A percentile compares a stretch with the other conserved stretches of the same genome.
Evolutionary conservation across 179 eudicot species (phyloP).

Genomic region (Beta lomatogona): DNA sequence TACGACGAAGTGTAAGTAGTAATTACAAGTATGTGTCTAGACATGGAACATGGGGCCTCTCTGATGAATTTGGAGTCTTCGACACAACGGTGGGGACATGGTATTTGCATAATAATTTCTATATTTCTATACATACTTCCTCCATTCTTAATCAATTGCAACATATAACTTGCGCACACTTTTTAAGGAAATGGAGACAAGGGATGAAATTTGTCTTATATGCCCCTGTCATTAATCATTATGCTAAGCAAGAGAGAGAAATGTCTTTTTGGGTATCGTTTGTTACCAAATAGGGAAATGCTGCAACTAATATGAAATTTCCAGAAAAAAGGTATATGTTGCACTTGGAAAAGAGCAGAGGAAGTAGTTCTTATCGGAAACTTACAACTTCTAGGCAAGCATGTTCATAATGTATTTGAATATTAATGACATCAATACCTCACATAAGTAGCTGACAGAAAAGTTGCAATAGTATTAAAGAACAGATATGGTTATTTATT

Average conservation of each 20-base stretch:
- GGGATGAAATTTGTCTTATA: no score
- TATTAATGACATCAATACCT: not conserved
- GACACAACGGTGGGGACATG: not conserved
- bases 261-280: no score
- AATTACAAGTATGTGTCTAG: not conserved
- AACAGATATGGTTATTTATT: not conserved
- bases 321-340: no score
- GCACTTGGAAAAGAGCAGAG: not conserved
- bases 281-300: no score
- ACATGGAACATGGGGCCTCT: not conserved
- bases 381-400: not conserved
- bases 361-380: not conserved
- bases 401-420: not conserved
- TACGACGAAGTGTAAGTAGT: not conserved
- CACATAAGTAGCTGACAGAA: not conserved
- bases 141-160: no score
- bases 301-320: no score
- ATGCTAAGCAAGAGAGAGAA: no score
- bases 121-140: not conserved
- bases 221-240: no score
- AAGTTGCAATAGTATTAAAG: not conserved
- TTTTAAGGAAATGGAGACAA: no score
- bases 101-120: not conserved
- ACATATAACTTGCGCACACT: no score
- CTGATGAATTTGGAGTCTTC: not conserved